Evolutionary conservation across 352 stramenopile genomes (phyloP).

Genomic region (Globisporangium solare): DNA sequence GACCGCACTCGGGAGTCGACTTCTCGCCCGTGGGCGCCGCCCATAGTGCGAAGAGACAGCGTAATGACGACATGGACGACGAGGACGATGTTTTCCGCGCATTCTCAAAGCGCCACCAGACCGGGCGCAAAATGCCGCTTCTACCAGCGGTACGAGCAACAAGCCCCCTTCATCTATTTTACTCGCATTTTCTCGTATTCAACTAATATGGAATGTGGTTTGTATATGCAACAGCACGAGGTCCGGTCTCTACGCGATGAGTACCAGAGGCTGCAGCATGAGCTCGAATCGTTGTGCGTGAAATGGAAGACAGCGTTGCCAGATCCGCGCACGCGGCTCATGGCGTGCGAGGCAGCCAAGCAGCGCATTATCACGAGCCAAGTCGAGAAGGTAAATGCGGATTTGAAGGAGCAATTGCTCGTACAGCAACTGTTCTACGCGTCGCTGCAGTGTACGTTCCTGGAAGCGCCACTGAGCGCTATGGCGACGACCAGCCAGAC

Average conservation of each 20-base stretch:
- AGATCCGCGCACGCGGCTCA: conserved; percentile 26
- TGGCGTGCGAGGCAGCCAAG: conserved; percentile 45
- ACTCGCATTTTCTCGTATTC: no score
- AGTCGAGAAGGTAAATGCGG: conserved; percentile 41
- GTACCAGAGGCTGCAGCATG: conserved; percentile 24
- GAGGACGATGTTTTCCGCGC: conserved; percentile 19
- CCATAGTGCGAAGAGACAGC: no score
- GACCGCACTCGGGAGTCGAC: no score
- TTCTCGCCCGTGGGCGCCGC: no score
- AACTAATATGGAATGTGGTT: no score
- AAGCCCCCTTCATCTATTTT: not conserved
- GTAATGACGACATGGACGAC: conserved; percentile 5
- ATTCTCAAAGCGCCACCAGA: not conserved
- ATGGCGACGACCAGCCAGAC: conserved; percentile 27
- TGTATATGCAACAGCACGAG: conserved; percentile 30
- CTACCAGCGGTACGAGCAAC: not conserved
- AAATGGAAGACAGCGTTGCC: conserved; percentile 42
- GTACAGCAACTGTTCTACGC: conserved; percentile 58
- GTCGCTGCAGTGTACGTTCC: conserved; percentile 37
- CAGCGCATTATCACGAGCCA: conserved; percentile 39
- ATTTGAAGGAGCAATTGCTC: conserved; percentile 43
- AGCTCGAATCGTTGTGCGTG: conserved; percentile 28
- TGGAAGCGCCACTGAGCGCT: conserved; percentile 33
- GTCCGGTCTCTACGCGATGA: conserved; percentile 40
- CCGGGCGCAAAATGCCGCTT: conserved; percentile 8